Percentiles rank a stretch among this genome's conserved stretches.
Evolutionary conservation across 345 rosid species (phyloP).

Genomic region (Citrus inodora): DNA sequence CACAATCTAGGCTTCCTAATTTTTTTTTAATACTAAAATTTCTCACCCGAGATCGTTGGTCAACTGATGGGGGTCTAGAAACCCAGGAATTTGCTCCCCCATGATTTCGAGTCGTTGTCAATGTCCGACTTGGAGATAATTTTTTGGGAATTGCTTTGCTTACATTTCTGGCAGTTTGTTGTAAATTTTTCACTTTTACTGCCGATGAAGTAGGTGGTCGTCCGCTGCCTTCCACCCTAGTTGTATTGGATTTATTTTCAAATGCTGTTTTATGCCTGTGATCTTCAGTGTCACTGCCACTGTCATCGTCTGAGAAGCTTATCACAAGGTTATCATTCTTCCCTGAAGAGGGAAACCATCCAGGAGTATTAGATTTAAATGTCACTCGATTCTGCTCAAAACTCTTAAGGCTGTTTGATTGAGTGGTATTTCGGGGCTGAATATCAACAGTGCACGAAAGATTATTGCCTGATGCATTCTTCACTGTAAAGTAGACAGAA

Average conservation of each 20-base stretch:
- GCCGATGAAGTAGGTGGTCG: conserved; percentile 28
- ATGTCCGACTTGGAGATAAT: conserved; percentile 39
- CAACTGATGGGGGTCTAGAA: conserved; percentile 24
- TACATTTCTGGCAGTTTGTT: conserved; percentile 27
- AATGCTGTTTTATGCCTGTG: conserved; percentile 19
- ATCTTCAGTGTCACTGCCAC: conserved; percentile 73
- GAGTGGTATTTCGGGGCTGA: conserved; percentile 21
- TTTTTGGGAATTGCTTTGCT: conserved; percentile 41
- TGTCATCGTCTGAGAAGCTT: conserved; percentile 83
- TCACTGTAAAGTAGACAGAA: conserved; percentile 36
- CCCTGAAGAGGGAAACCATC: conserved; percentile 38
- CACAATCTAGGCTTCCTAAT: conserved; percentile 39
- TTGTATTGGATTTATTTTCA: conserved; percentile 30
- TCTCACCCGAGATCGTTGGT: conserved; percentile 40
- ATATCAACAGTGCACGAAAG: conserved; percentile 22
- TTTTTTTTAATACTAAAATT: conserved; percentile 34
- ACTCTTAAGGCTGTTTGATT: conserved; percentile 37
- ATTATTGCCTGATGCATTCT: conserved; percentile 24
- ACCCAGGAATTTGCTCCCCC: conserved; percentile 40
- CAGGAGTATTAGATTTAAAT: conserved; percentile 33
- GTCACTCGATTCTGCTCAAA: conserved; percentile 41
- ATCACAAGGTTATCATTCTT: conserved; percentile 67
- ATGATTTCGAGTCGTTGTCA: conserved; percentile 28
- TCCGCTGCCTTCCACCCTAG: conserved; percentile 24
- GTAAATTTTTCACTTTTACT: conserved; percentile 30